phyloP scores from a whole-genome alignment of 176 grass and related monocot genomes.

The Puccinellia tenuiflora region DNA sequence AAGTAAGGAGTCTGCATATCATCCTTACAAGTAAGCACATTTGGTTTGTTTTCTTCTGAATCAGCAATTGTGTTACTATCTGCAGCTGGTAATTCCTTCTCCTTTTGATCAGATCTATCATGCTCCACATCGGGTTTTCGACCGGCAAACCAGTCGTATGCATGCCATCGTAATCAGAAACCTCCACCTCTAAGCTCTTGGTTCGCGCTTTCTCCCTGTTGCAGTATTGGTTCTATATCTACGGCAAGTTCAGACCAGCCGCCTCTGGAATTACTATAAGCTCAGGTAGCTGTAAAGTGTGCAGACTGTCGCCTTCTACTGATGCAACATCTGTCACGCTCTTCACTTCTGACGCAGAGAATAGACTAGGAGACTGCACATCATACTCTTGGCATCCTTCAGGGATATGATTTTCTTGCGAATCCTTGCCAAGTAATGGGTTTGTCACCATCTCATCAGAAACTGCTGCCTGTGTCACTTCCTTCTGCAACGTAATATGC shows the following conservation, averaged over 20 bases:
- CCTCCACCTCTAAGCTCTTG: background rate
- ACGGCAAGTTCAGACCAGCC: constrained; percentile 36
- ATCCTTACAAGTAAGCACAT: background rate
- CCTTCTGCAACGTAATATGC: constrained; percentile 29
- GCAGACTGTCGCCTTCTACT: constrained; percentile 19
- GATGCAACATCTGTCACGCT: background rate
- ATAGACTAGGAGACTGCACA: constrained; percentile 14
- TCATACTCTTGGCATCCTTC: constrained; percentile 14
- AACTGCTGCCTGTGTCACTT: constrained; percentile 11
- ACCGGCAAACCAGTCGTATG: background rate
- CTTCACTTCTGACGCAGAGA: constrained; percentile 18
- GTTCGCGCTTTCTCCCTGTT: constrained; percentile 31
- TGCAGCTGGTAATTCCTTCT: constrained; percentile 12
- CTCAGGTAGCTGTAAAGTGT: constrained; percentile 12
- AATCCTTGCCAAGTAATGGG: constrained; percentile 12
- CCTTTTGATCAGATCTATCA: background rate
- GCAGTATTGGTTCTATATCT: constrained; percentile 25
- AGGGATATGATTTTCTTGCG: constrained; percentile 1
- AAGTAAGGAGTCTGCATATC: background rate
- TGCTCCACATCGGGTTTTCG: background rate
- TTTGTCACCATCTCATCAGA: constrained; percentile 10
- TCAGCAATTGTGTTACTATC: background rate
- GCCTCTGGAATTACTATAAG: constrained; percentile 47
- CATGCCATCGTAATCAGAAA: constrained; percentile 4
- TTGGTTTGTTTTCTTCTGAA: constrained; percentile 29